A percentile compares a stretch with the other conserved stretches of the same genome.
phyloP scores from a whole-genome alignment of 768 basidiomycete species.

The Xanthoconium purpureum region DNA sequence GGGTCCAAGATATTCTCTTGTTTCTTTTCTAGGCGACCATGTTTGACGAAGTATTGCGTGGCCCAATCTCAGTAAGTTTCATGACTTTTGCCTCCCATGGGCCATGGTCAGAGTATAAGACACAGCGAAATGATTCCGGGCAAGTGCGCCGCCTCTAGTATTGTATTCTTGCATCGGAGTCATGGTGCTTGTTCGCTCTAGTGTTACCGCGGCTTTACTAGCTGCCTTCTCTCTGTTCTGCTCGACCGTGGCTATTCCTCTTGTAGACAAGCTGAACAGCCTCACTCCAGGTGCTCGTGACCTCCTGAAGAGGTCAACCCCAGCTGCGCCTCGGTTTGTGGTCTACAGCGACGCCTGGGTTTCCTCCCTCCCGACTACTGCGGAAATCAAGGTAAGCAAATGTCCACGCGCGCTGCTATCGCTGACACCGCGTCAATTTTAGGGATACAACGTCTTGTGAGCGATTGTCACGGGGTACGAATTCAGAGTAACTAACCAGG shows the following conservation, averaged over 20 bases:
- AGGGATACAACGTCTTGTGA: slow-evolving; percentile 27
- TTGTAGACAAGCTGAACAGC: neutral
- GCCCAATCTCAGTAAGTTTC: no score
- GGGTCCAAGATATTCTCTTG: no score
- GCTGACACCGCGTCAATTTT: no score
- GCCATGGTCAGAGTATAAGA: no score
- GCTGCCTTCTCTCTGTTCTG: neutral
- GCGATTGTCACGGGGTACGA: neutral
- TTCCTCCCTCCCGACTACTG: neutral
- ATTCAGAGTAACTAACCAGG: neutral
- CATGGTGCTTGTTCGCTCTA: neutral
- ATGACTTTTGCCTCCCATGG: no score
- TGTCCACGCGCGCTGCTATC: no score
- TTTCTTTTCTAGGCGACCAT: no score
- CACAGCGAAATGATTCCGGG: no score
- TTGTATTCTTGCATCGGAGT: no score
- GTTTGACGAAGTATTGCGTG: no score
- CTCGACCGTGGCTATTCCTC: neutral
- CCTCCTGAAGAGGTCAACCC: neutral
- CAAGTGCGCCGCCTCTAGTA: neutral
- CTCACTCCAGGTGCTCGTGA: neutral
- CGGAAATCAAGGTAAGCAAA: neutral
- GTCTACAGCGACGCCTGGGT: neutral
- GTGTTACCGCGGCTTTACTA: neutral
- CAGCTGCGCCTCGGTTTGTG: neutral